These are phyloP conservation scores for Chaetomium cochliodes DNA, from an alignment of 495 filamentous ascomycete species.

Conservation along the genomic window DNA sequence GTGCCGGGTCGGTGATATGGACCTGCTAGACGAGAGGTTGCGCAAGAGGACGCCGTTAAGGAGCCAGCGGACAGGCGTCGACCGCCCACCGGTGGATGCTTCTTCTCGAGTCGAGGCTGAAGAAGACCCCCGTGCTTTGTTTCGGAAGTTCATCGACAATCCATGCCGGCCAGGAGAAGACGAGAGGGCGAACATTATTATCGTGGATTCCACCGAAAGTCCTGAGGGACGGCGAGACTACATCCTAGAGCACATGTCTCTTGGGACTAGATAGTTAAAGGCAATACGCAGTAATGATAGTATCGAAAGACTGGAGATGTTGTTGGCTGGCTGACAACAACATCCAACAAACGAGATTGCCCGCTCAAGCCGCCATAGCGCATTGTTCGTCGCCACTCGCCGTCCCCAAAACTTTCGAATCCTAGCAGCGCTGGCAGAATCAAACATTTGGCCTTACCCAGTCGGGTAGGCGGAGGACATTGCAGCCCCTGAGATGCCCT, in stretches of 20 bases:
- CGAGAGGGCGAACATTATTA: not conserved
- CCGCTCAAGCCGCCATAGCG: too few relatives aligned
- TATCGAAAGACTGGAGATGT: too few relatives aligned
- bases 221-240: not conserved
- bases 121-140: not conserved
- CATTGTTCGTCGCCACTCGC: not conserved
- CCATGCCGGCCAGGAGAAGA: not conserved
- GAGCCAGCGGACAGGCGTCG: not conserved
- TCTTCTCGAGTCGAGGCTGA: not conserved
- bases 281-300: not conserved
- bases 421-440: constrained; percentile 8
- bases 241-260: not conserved
- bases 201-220: not conserved
- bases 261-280: too few relatives aligned
- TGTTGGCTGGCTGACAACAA: too few relatives aligned
- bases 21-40: not conserved
- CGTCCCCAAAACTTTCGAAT: not conserved
- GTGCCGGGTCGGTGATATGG: not conserved
- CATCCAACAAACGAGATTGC: too few relatives aligned
- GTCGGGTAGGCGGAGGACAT: constrained; percentile 10
- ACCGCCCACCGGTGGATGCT: not conserved
- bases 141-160: not conserved
- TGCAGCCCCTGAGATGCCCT: not conserved
- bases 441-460: not conserved
- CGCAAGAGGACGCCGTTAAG: not conserved